Evolutionary conservation across 2,329 filamentous ascomycete genomes (phyloP).

Genomic region (Fusarium piperis): DNA sequence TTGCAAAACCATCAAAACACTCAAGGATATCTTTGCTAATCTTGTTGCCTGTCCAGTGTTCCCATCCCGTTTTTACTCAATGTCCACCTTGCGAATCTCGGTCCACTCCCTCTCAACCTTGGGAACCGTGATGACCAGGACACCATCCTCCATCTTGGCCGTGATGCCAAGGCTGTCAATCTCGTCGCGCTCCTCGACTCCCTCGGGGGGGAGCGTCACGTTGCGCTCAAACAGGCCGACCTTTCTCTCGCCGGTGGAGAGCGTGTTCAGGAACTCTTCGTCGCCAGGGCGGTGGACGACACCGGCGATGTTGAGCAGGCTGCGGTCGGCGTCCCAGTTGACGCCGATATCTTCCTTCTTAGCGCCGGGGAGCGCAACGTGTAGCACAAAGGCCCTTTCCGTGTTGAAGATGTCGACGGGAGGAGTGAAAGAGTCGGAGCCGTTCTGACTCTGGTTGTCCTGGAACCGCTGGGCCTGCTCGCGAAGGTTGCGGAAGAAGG

Average conservation of each 20-base stretch:
- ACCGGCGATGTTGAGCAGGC: slow-evolving; percentile 73
- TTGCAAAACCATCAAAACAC: slow-evolving; percentile 18
- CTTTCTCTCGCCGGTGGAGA: slow-evolving; percentile 73
- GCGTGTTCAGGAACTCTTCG: slow-evolving; percentile 72
- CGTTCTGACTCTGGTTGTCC: slow-evolving; percentile 18
- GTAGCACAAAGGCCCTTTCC: slow-evolving; percentile 70
- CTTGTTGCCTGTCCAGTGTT: not conserved
- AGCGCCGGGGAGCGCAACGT: slow-evolving; percentile 80
- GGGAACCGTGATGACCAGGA: slow-evolving; percentile 80
- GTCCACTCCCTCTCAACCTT: slow-evolving; percentile 76
- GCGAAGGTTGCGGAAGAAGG: slow-evolving; percentile 54
- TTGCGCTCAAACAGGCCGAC: slow-evolving; percentile 80
- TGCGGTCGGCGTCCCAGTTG: slow-evolving; percentile 77
- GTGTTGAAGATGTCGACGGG: slow-evolving; percentile 82
- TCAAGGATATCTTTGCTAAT: not conserved
- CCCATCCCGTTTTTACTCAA: slow-evolving; percentile 53
- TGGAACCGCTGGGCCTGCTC: slow-evolving; percentile 48
- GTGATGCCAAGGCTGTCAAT: slow-evolving; percentile 75
- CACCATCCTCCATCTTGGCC: slow-evolving; percentile 81
- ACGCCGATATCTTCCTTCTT: slow-evolving; percentile 82
- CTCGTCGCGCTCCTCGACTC: slow-evolving; percentile 59
- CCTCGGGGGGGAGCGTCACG: slow-evolving; percentile 66
- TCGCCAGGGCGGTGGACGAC: slow-evolving; percentile 78
- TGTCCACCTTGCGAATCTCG: slow-evolving; percentile 68
- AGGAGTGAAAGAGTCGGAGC: slow-evolving; percentile 63